Evolutionary conservation across 306 rosid genomes (phyloP), one percentile per base, ranked within the genome.

Genomic region (Astragalus membranaceus): DNA sequence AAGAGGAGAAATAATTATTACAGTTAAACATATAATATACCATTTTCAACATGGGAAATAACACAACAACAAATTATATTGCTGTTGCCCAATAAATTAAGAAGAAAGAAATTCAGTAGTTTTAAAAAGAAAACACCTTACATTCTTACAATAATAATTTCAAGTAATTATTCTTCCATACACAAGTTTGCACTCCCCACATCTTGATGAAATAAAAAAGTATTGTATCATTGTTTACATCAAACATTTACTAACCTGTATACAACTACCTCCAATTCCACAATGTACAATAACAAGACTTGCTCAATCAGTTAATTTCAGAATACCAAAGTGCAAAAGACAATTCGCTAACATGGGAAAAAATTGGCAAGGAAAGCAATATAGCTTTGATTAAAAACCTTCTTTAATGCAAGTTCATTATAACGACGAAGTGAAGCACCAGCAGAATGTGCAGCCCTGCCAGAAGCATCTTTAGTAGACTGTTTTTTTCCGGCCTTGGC

Each of bases 401-500:
- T 94, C 85, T 87, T 90, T 83, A 94, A 83, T 6, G 89, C 97
- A 54, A 81, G 85, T 78, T 90, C 98, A 43, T 94, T 94, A 72
- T 90, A 65, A 10, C 97, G 90, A 59, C 98, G 95, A 62, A 94
- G 94, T 39, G 95, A 88, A 53, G 98, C 90, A 70, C 98, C 98
- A 0, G 98, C 98, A 26, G 98, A 94, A 84, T 89, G 92, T 9
- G 80, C 87, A 74, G 79, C 37, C 73, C 84, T 83, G 42, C 98
- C 98, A 64, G 92, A 62, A 72, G 84, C 98, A 88, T 94, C 98
- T 82, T 94, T 90, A 20, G 98, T 69, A 52, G 97, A 94, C 61
- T 94, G 98, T 58, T 87, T 90, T 76, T 87, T 94, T 2, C 98
- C 98, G 48, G 98, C 88, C 82, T 90, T 90, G 60, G 92, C 98